Percentiles rank a stretch among this genome's conserved stretches.
These are phyloP conservation scores for Tremella mesenterica DNA, from an alignment of 768 basidiomycete species.

Conservation along the genomic window DNA sequence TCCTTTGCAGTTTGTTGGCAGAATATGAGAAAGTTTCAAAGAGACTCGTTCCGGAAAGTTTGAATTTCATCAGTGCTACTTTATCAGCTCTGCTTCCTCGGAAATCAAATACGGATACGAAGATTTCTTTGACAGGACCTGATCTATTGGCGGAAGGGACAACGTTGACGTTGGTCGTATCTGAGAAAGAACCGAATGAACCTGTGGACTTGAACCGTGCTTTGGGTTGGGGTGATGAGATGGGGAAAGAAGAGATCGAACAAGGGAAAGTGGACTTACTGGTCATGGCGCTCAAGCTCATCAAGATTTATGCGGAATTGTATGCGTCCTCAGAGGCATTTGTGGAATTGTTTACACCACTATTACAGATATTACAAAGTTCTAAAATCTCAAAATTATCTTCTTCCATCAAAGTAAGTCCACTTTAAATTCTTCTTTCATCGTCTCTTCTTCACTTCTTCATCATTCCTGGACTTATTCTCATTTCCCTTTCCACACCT, in stretches of 20 bases:
- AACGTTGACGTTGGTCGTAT: conserved; percentile 5
- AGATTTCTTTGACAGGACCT: conserved; percentile 11
- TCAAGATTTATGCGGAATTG: conserved; percentile 67
- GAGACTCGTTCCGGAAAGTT: conserved; percentile 76
- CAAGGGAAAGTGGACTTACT: conserved; percentile 69
- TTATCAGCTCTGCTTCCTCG: conserved; percentile 64
- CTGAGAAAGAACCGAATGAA: conserved; percentile 8
- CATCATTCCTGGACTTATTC: too few species aligned
- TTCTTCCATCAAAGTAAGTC: conserved; percentile 54
- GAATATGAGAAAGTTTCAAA: conserved; percentile 78
- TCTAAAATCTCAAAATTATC: conserved; percentile 51
- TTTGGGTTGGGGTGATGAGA: conserved; percentile 30
- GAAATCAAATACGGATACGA: conserved; percentile 15
- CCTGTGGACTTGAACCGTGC: conserved; percentile 12
- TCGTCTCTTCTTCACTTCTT: conserved; percentile 3
- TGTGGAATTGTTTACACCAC: conserved; percentile 71
- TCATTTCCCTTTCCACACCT: too few species aligned
- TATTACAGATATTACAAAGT: conserved; percentile 54
- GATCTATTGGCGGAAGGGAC: conserved; percentile 17
- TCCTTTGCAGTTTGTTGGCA: conserved; percentile 69
- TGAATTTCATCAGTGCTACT: conserved; percentile 68
- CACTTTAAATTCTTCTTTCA: too few species aligned
- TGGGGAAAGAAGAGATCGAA: conserved; percentile 29
- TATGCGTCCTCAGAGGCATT: conserved; percentile 65
- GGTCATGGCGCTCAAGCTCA: conserved; percentile 55